Conservation (phyloP, 345 rosid species). For the Syzygium oleosum region DNA sequence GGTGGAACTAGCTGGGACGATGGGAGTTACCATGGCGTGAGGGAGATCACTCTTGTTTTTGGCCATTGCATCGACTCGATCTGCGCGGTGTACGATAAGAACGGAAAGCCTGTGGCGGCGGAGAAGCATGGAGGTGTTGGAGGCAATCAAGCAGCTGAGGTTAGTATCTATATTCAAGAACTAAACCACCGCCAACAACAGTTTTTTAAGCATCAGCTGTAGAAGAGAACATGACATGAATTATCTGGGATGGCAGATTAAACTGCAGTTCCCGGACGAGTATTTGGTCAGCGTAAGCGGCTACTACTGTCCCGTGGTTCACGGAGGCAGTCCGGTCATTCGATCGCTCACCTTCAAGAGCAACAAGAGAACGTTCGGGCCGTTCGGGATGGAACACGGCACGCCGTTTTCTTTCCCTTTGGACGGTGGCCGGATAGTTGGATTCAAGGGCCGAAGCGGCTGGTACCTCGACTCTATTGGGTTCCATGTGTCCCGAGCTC, state of each 20-base stretch:
- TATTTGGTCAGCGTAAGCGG: conserved; percentile 48
- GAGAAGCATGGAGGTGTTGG: conserved; percentile 72
- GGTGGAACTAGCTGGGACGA: conserved; percentile 76
- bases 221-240: background rate
- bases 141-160: conserved; percentile 51
- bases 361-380: conserved; percentile 55
- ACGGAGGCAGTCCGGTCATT: conserved; percentile 55
- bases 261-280: conserved; percentile 73
- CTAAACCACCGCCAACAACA: background rate
- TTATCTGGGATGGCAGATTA: conserved; percentile 29
- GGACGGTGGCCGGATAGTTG: conserved; percentile 51
- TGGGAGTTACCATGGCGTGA: conserved; percentile 53
- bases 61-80: conserved; percentile 72
- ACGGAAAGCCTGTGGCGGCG: conserved; percentile 37
- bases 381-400: conserved; percentile 66
- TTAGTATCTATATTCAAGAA: background rate
- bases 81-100: conserved; percentile 45
- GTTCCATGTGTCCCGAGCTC: conserved; percentile 37
- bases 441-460: conserved; percentile 58
- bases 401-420: conserved; percentile 53
- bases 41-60: conserved; percentile 47
- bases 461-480: conserved; percentile 76
- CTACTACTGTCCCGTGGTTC: conserved; percentile 42
- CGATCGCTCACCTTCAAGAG: conserved; percentile 61
- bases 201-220: background rate